These are phyloP conservation scores for Arthrocladium fulminans DNA, from an alignment of 2,329 filamentous ascomycete species.

Conservation along the genomic window DNA sequence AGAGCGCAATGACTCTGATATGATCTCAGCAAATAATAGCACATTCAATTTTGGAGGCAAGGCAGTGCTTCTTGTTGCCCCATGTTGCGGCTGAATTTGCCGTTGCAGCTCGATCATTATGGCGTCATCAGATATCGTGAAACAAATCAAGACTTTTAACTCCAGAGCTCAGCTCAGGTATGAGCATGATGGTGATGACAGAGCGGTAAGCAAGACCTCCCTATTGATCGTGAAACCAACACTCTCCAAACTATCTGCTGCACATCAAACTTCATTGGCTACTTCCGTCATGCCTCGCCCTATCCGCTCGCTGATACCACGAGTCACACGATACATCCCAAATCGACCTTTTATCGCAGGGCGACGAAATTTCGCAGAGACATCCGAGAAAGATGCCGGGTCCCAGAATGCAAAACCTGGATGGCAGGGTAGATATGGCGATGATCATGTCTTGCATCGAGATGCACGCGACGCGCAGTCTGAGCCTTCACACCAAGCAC, in stretches of 20 bases:
- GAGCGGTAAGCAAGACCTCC: neutral
- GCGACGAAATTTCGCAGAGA: neutral
- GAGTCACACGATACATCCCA: neutral
- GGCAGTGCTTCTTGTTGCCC: too few species aligned
- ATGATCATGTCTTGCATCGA: slow-evolving; percentile 29
- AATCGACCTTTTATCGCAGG: neutral
- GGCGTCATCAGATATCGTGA: too few species aligned
- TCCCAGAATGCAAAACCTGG: slow-evolving; percentile 12
- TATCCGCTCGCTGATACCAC: neutral
- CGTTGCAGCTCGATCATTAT: too few species aligned
- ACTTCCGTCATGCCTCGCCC: neutral
- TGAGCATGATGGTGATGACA: too few species aligned
- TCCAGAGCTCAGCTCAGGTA: too few species aligned
- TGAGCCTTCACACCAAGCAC: slow-evolving; percentile 23
- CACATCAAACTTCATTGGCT: neutral
- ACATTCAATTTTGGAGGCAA: too few species aligned
- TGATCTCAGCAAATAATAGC: too few species aligned
- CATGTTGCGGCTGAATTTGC: too few species aligned
- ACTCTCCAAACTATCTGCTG: neutral
- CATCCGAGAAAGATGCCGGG: neutral
- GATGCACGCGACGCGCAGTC: slow-evolving; percentile 30
- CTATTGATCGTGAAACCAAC: neutral
- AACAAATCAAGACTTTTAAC: too few species aligned
- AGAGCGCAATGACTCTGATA: too few species aligned
- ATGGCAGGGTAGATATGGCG: slow-evolving; percentile 29